Percentiles rank a stretch among this genome's conserved stretches.
Conservation (phyloP, 1,284 basidiomycete genomes). For the Ceratorhiza oryzae-sativae region DNA sequence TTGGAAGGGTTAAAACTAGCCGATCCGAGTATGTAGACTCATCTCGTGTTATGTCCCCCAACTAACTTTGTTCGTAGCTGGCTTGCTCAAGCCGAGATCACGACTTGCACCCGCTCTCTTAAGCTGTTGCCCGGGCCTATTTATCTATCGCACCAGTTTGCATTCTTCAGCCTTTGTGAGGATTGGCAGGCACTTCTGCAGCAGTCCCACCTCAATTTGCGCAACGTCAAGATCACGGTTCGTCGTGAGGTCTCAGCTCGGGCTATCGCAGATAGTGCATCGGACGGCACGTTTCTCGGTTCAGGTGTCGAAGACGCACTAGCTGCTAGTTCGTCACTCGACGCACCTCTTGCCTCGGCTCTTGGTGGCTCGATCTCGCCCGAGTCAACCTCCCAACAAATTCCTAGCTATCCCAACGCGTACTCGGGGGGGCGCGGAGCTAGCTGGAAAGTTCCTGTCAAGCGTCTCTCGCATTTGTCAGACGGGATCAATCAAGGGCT, state of each 20-base stretch:
- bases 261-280: constrained; percentile 20
- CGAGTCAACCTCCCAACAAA: constrained; percentile 55
- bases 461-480: constrained; percentile 42
- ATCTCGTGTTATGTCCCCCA: background rate
- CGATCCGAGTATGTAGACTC: constrained; percentile 44
- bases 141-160: constrained; percentile 82
- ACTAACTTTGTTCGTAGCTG: constrained; percentile 54
- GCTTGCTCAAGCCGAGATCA: constrained; percentile 79
- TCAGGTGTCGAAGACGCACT: constrained; percentile 44
- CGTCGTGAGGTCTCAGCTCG: constrained; percentile 11
- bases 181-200: constrained; percentile 82
- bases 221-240: constrained; percentile 69
- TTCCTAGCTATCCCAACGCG: constrained; percentile 81
- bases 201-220: constrained; percentile 67
- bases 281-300: constrained; percentile 59
- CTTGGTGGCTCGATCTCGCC: constrained; percentile 70
- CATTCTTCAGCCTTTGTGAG: constrained; percentile 71
- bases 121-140: constrained; percentile 72
- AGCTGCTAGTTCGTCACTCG: constrained; percentile 61
- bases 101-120: constrained; percentile 67
- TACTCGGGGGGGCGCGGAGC: constrained; percentile 45
- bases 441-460: constrained; percentile 49
- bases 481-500: constrained; percentile 49
- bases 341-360: constrained; percentile 73
- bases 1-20: constrained; percentile 46